These are phyloP conservation scores for Lentinula novae-zelandiae DNA, from an alignment of 1,284 basidiomycete genomes.

Conservation along the genomic window DNA sequence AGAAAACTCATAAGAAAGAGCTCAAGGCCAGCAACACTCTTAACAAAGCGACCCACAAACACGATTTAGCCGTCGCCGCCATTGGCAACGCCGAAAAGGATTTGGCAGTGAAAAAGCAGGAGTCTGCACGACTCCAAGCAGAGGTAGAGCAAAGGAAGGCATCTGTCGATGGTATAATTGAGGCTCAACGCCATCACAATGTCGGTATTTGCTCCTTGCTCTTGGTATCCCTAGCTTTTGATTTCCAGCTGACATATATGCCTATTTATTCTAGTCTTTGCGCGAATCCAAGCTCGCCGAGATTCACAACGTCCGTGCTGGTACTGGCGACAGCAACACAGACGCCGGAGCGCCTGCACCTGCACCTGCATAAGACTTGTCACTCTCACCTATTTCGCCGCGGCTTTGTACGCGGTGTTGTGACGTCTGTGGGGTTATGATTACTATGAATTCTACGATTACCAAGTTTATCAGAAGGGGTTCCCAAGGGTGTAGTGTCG, in stretches of 20 bases:
- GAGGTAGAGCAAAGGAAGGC: background rate
- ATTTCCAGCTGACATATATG: too few species aligned
- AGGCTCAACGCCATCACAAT: background rate
- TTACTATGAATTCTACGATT: too few species aligned
- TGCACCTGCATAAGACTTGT: background rate
- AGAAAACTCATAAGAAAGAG: conserved; percentile 46
- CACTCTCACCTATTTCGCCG: too few species aligned
- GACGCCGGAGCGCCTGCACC: background rate
- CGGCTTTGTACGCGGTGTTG: too few species aligned
- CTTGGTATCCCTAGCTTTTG: too few species aligned
- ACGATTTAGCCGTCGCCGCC: conserved; percentile 42
- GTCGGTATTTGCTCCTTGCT: background rate
- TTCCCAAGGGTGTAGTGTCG: too few species aligned
- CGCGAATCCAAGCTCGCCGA: conserved; percentile 1
- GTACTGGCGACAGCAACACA: background rate
- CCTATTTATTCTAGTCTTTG: background rate
- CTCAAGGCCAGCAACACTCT: conserved; percentile 40
- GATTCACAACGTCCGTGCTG: conserved; percentile 1
- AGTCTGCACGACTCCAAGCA: background rate
- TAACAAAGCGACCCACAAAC: conserved; percentile 44
- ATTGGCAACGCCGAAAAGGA: conserved; percentile 41
- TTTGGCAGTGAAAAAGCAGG: conserved; percentile 30
- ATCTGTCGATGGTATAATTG: background rate
- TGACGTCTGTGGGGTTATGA: too few species aligned
- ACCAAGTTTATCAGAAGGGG: too few species aligned